These are phyloP conservation scores for Ailanthus altissimus DNA, from an alignment of 345 rosid genomes.

Conservation along the genomic window DNA sequence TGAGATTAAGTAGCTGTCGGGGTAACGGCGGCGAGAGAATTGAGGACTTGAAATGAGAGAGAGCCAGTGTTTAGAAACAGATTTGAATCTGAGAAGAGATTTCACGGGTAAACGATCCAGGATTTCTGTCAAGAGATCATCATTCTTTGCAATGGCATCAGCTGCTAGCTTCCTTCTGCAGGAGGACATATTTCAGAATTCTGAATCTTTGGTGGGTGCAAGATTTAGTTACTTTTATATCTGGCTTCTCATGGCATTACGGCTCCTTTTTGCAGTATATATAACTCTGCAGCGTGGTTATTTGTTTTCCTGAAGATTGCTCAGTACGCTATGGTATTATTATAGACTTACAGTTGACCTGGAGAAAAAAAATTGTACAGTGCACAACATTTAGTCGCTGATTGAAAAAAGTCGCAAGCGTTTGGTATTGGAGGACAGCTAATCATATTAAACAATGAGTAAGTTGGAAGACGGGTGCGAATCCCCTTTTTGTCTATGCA, in stretches of 20 bases:
- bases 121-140: slow-evolving; percentile 32
- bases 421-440: neutral
- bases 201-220: neutral
- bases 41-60: slow-evolving; percentile 32
- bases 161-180: neutral
- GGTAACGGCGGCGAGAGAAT: slow-evolving; percentile 15
- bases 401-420: neutral
- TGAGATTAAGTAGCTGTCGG: no score
- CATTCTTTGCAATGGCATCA: slow-evolving; percentile 23
- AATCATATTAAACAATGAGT: no score
- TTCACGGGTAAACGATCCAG: slow-evolving; percentile 31
- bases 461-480: no score
- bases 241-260: no score
- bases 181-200: neutral
- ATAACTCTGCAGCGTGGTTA: neutral
- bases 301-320: neutral
- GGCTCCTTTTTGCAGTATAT: no score
- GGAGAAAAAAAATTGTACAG: neutral
- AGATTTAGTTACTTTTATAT: no score
- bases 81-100: slow-evolving; percentile 33
- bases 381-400: neutral
- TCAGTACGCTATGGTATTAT: neutral
- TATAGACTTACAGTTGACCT: no score
- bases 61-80: slow-evolving; percentile 34
- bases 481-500: no score